Evolutionary conservation across 176 grass and related monocot species (phyloP).

Genomic region (Puccinellia tenuiflora): DNA sequence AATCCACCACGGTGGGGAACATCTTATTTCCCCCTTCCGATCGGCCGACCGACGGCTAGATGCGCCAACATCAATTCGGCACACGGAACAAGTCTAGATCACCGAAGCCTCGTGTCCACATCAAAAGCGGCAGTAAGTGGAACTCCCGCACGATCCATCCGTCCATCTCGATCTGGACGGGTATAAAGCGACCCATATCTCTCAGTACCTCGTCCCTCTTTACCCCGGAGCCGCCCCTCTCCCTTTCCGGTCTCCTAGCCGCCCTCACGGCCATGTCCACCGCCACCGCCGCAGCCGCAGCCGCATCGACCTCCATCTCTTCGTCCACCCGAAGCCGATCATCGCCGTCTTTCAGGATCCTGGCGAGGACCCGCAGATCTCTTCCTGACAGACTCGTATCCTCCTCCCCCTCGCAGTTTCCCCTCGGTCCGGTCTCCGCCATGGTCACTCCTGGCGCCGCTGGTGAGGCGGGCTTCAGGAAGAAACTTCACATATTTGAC

Average conservation of each 20-base stretch:
- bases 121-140: neutral
- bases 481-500: constrained; percentile 51
- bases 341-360: neutral
- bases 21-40: too few species aligned
- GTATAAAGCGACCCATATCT: neutral
- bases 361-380: neutral
- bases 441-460: neutral
- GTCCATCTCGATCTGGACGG: constrained; percentile 18
- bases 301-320: constrained; percentile 8
- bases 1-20: too few species aligned
- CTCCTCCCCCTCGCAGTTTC: neutral
- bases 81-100: neutral
- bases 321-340: neutral
- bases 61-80: neutral
- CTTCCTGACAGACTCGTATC: neutral
- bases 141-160: neutral
- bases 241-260: constrained; percentile 11
- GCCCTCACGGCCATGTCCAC: constrained; percentile 7
- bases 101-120: neutral
- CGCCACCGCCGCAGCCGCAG: neutral
- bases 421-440: constrained; percentile 1
- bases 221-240: neutral
- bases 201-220: neutral
- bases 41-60: too few species aligned
- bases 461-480: constrained; percentile 28